Percentiles rank a stretch among this genome's conserved stretches.
Evolutionary conservation across 164 flowering plant species (phyloP).

Genomic region (Vitis cinerea): DNA sequence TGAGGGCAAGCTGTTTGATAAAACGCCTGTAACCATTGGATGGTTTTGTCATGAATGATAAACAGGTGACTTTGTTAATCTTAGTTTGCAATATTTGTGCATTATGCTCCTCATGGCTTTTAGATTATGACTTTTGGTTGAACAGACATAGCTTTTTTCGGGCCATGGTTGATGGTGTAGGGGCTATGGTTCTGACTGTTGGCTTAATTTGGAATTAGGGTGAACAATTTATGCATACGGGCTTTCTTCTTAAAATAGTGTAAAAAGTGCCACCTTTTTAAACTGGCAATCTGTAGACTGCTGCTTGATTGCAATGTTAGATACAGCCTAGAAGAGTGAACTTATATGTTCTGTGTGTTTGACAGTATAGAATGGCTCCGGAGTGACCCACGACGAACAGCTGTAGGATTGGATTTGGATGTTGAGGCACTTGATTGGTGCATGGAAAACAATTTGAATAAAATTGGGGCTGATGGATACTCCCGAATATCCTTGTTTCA

Average conservation of each 20-base stretch:
- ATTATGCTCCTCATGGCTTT: too few species aligned
- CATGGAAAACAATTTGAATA: slow-evolving; percentile 69
- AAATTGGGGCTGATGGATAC: slow-evolving; percentile 64
- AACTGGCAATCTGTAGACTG: background rate
- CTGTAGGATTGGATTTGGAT: slow-evolving; percentile 88
- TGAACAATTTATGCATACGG: too few species aligned
- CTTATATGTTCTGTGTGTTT: slow-evolving; percentile 5
- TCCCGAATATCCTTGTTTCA: slow-evolving; percentile 82
- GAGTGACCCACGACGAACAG: slow-evolving; percentile 78
- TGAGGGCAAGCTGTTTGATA: background rate
- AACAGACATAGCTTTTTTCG: too few species aligned
- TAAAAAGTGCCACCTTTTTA: background rate
- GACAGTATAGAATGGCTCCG: slow-evolving; percentile 88
- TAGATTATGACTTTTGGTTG: too few species aligned
- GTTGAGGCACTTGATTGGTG: slow-evolving; percentile 88
- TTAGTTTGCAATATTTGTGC: too few species aligned
- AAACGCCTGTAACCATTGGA: background rate
- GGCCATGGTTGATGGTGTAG: too few species aligned
- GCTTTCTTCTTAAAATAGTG: background rate
- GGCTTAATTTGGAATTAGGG: too few species aligned
- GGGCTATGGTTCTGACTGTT: too few species aligned
- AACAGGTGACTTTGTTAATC: too few species aligned
- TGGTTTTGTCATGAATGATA: background rate
- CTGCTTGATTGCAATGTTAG: background rate
- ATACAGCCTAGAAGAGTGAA: background rate